Evolutionary conservation across 2,329 filamentous ascomycete genomes (phyloP).

Genomic region (Monosporascus sp.): DNA sequence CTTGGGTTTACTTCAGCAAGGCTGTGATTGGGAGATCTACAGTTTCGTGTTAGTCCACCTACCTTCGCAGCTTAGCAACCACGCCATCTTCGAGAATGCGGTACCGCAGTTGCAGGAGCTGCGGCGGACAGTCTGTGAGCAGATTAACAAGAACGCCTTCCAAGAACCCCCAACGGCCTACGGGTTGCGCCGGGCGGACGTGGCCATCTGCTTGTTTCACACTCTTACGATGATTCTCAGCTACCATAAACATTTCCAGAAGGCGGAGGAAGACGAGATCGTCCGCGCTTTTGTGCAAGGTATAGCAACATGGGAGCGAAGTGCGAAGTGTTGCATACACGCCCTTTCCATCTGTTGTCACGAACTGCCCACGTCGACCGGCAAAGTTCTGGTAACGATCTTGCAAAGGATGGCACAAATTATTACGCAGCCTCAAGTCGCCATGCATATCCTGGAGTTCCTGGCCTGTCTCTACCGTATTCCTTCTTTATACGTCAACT

Average conservation of each 20-base stretch:
- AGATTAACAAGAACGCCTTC: slow-evolving; percentile 71
- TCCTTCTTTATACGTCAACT: slow-evolving; percentile 79
- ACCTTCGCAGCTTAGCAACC: slow-evolving; percentile 83
- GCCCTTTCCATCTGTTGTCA: slow-evolving; percentile 92
- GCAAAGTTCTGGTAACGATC: slow-evolving; percentile 78
- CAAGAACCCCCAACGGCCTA: slow-evolving; percentile 76
- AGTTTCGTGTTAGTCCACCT: slow-evolving; percentile 84
- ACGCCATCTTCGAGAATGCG: slow-evolving; percentile 72
- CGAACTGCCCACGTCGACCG: slow-evolving; percentile 82
- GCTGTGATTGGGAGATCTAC: slow-evolving; percentile 86
- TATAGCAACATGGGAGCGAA: slow-evolving; percentile 77
- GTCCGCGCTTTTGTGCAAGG: slow-evolving; percentile 82
- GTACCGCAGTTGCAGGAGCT: slow-evolving; percentile 71
- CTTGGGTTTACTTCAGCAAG: slow-evolving; percentile 66
- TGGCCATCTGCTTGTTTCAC: slow-evolving; percentile 84
- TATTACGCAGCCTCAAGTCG: slow-evolving; percentile 87
- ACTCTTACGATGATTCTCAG: slow-evolving; percentile 82
- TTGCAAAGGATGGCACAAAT: slow-evolving; percentile 93
- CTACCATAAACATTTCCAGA: slow-evolving; percentile 81
- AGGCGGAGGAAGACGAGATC: slow-evolving; percentile 82
- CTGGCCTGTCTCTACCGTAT: slow-evolving; percentile 82
- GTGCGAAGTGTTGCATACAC: slow-evolving; percentile 89
- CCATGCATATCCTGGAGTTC: slow-evolving; percentile 94
- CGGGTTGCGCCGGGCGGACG: slow-evolving; percentile 78
- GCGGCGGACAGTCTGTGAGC: slow-evolving; percentile 72